Evolutionary conservation across 164 flowering plant genomes (phyloP), one percentile per base, ranked within the genome.

Genomic region (Paratinospora sagittata): DNA sequence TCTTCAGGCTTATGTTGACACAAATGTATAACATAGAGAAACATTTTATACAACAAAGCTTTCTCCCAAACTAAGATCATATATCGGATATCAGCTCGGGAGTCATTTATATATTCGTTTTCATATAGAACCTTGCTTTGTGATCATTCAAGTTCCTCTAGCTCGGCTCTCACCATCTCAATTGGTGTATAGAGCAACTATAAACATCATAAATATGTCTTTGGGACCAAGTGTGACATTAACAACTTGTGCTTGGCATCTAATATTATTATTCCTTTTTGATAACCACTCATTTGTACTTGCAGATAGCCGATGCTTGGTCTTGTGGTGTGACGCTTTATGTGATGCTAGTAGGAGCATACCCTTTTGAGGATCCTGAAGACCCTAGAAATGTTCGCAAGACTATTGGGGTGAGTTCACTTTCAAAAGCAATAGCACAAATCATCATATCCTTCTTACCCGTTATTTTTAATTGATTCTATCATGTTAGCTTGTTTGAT

Each of bases 281-380:
- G 39, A 36, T 36, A 26, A 6, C 19, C 19, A n/a, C 9, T 3
- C 39, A 36, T 36, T 36, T 36, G 8, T 36, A 36, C 8, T 67
- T 45, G 60, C 60, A 67, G 70, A 67, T 45, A 47, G 70, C 70
- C 45, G 70, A 67, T 67, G 70, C 47, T 67, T 67, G 70, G 70
- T 67, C 70, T 9, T 67, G 70, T 67, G 70, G 70, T 27, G 70
- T 45, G 60, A 67, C 70, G 13, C 60, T 67, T 4, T 67, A 67
- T 47, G 70, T 67, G 3, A 67, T 67, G 70, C 27, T 67, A 60
- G 58, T 67, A 9, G 70, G 70, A 45, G 36, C 70, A 6, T 67
- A 67, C 12, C 70, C 70, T 11, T 67, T 67, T 17, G 70, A 67
- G 60, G 70, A 67, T 47, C 60, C 60, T 7, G 36, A 45, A 14